A percentile compares a stretch with the other conserved stretches of the same genome.
Evolutionary conservation across 345 rosid species (phyloP).

Genomic region (Hypericum androsaemum): DNA sequence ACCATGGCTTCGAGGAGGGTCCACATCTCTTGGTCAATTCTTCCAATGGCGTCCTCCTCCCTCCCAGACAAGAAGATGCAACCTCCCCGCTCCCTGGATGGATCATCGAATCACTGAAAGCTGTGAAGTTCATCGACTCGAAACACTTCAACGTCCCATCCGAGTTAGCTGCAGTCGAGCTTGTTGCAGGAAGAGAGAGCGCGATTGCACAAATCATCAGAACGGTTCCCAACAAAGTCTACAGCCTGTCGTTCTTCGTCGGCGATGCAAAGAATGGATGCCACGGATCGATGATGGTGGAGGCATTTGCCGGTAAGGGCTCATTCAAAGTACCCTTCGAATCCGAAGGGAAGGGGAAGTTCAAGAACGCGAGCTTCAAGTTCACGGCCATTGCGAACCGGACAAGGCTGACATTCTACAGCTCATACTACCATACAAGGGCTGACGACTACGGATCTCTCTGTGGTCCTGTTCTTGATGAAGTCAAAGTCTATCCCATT

Average conservation of each 20-base stretch:
- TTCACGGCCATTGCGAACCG: slow-evolving; percentile 40
- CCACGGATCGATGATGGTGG: slow-evolving; percentile 51
- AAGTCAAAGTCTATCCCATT: slow-evolving; percentile 27
- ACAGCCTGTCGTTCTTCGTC: slow-evolving; percentile 41
- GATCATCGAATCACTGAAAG: slow-evolving; percentile 74
- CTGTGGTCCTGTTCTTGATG: slow-evolving; percentile 74
- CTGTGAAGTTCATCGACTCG: slow-evolving; percentile 54
- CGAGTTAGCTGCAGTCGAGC: slow-evolving; percentile 56
- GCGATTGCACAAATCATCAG: slow-evolving; percentile 48
- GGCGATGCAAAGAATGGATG: slow-evolving; percentile 60
- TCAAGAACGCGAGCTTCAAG: slow-evolving; percentile 28
- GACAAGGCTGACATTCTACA: slow-evolving; percentile 51
- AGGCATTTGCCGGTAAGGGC: slow-evolving; percentile 48
- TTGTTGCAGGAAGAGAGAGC: slow-evolving; percentile 70
- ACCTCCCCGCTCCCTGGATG: slow-evolving; percentile 73
- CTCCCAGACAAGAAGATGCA: slow-evolving; percentile 58
- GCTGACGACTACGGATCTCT: slow-evolving; percentile 60
- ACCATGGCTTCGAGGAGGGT: slow-evolving; percentile 68
- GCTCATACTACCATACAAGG: slow-evolving; percentile 55
- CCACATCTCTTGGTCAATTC: slow-evolving; percentile 45
- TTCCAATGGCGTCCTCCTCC: slow-evolving; percentile 56
- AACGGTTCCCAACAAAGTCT: slow-evolving; percentile 30
- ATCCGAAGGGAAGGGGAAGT: slow-evolving; percentile 63
- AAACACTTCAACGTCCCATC: slow-evolving; percentile 45
- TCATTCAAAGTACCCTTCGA: slow-evolving; percentile 32